A percentile compares a stretch with the other conserved stretches of the same genome.
These are phyloP conservation scores for Chenopodium berlandieri DNA, from an alignment of 148 eudicot species.

Conservation along the genomic window DNA sequence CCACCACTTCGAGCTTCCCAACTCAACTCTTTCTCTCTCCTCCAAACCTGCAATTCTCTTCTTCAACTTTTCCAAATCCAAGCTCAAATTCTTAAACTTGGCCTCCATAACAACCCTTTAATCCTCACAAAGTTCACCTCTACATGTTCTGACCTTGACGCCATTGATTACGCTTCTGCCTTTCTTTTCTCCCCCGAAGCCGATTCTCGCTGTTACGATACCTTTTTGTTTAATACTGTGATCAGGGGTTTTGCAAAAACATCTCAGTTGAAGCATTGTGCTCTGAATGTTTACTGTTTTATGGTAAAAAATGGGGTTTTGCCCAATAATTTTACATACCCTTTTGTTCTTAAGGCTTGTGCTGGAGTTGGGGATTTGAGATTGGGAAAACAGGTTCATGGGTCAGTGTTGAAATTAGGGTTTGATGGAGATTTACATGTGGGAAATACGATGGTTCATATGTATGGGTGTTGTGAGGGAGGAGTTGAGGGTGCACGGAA, in stretches of 20 bases:
- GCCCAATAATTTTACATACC: conserved; percentile 71
- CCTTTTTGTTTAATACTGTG: conserved; percentile 60
- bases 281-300: conserved; percentile 29
- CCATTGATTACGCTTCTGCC: conserved; percentile 43
- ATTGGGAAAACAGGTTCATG: conserved; percentile 56
- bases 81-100: conserved; percentile 52
- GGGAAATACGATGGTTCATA: conserved; percentile 56
- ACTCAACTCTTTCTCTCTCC: conserved; percentile 45
- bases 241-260: conserved; percentile 51
- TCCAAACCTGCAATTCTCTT: conserved; percentile 43
- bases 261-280: conserved; percentile 28
- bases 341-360: conserved; percentile 64
- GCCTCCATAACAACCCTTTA: conserved; percentile 52
- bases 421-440: conserved; percentile 48
- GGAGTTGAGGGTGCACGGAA: conserved; percentile 41
- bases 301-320: conserved; percentile 35
- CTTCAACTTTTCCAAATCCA: conserved; percentile 46
- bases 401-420: conserved; percentile 51
- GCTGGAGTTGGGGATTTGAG: conserved; percentile 47
- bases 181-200: conserved; percentile 41
- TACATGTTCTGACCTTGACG: conserved; percentile 38
- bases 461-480: conserved; percentile 49
- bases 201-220: conserved; percentile 36
- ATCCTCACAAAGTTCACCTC: conserved; percentile 66
- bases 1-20: conserved; percentile 25